Evolutionary conservation across 176 grass and related monocot genomes (phyloP).

Genomic region (Areca catechu): DNA sequence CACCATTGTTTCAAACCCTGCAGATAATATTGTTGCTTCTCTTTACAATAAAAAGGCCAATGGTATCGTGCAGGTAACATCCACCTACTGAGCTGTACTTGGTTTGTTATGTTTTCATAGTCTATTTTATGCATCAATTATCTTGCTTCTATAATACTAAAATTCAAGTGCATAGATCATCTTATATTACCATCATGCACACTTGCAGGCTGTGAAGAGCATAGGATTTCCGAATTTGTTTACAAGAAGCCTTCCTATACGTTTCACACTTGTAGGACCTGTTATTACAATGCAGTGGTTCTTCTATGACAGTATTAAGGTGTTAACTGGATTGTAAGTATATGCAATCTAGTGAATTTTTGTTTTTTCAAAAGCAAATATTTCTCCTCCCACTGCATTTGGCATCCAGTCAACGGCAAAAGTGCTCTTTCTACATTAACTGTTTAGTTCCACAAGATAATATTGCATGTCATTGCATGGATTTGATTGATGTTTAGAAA

Average conservation of each 20-base stretch:
- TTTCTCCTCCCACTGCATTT: no score
- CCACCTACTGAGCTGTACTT: background rate
- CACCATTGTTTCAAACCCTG: slow-evolving; percentile 86
- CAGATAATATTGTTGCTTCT: slow-evolving; percentile 89
- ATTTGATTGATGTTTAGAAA: no score
- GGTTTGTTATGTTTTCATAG: background rate
- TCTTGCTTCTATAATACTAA: no score
- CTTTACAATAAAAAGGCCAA: slow-evolving; percentile 92
- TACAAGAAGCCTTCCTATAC: slow-evolving; percentile 78
- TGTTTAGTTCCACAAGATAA: no score
- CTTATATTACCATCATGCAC: background rate
- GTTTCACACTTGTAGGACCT: slow-evolving; percentile 75
- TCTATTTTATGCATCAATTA: background rate
- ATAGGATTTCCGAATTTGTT: slow-evolving; percentile 77
- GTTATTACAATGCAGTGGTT: slow-evolving; percentile 97
- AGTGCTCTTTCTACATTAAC: no score
- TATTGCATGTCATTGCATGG: no score
- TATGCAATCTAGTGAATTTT: slow-evolving; percentile 7
- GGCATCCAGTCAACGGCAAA: no score
- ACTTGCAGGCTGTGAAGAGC: slow-evolving; percentile 59
- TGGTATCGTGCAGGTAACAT: slow-evolving; percentile 59
- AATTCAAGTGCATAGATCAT: no score
- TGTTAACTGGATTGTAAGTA: slow-evolving; percentile 88
- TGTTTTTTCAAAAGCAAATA: no score
- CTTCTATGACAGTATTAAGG: slow-evolving; percentile 89